These are phyloP conservation scores for Dryas alaskensis DNA, from an alignment of 306 rosid species.

Conservation along the genomic window DNA sequence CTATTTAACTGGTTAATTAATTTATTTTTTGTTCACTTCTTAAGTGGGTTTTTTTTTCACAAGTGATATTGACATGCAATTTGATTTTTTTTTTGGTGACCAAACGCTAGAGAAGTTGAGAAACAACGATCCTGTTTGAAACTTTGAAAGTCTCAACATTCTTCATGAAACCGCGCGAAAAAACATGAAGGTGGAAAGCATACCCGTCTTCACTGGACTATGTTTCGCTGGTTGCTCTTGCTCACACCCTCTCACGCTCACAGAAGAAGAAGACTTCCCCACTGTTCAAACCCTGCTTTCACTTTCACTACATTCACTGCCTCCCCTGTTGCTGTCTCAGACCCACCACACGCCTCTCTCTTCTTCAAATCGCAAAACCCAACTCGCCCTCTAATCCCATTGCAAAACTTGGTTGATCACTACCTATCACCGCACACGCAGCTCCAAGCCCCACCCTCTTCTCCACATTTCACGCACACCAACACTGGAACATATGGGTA, in stretches of 20 bases:
- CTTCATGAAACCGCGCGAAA: neutral
- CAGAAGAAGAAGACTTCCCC: slow-evolving; percentile 1
- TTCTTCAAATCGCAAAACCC: slow-evolving; percentile 28
- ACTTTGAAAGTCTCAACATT: neutral
- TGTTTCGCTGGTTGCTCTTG: slow-evolving; percentile 29
- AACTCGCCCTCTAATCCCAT: slow-evolving; percentile 12
- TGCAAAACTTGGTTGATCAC: slow-evolving; percentile 27
- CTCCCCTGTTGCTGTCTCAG: slow-evolving; percentile 21
- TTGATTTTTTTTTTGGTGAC: neutral
- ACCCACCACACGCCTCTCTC: slow-evolving; percentile 12
- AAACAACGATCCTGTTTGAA: neutral
- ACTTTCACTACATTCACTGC: slow-evolving; percentile 10
- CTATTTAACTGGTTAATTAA: no score
- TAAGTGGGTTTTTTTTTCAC: no score
- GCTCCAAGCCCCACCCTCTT: neutral
- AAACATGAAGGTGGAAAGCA: neutral
- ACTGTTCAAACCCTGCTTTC: slow-evolving; percentile 14
- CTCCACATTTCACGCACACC: slow-evolving; percentile 15
- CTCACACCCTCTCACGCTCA: slow-evolving; percentile 1
- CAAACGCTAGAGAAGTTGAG: neutral
- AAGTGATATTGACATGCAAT: no score
- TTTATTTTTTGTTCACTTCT: no score
- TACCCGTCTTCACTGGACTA: slow-evolving; percentile 4
- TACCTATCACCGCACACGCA: slow-evolving; percentile 35
- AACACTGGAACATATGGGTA: slow-evolving; percentile 30